These are phyloP conservation scores for Daldinia eschscholtzii DNA, from an alignment of 2,329 filamentous ascomycete genomes.

Conservation along the genomic window DNA sequence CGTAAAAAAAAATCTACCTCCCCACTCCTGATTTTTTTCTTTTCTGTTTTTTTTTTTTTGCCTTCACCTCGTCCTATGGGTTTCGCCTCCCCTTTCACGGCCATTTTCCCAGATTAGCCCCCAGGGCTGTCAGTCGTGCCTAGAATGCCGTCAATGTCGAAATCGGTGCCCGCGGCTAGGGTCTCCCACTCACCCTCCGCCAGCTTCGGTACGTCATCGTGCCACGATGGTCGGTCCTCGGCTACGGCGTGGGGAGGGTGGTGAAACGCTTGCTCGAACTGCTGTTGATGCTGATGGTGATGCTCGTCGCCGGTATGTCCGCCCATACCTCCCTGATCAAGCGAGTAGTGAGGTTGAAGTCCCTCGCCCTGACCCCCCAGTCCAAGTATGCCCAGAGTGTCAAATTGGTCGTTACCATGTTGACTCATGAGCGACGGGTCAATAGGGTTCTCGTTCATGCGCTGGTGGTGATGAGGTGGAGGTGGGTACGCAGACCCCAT, in stretches of 20 bases:
- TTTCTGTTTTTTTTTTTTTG: neutral
- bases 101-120: slow-evolving; percentile 14
- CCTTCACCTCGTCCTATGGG: neutral
- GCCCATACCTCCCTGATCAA: slow-evolving; percentile 31
- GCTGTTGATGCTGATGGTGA: neutral
- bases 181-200: slow-evolving; percentile 45
- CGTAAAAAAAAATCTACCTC: neutral
- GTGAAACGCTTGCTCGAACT: slow-evolving; percentile 33
- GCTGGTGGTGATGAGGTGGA: slow-evolving; percentile 33
- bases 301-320: slow-evolving; percentile 15
- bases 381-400: slow-evolving; percentile 42
- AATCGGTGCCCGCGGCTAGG: slow-evolving; percentile 38
- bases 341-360: slow-evolving; percentile 33
- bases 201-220: slow-evolving; percentile 39
- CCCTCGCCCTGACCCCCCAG: slow-evolving; percentile 41
- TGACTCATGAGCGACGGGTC: slow-evolving; percentile 43
- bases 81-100: neutral
- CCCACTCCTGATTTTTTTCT: slow-evolving; percentile 1
- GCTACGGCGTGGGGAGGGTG: slow-evolving; percentile 12
- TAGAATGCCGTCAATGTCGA: slow-evolving; percentile 46
- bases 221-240: slow-evolving; percentile 35
- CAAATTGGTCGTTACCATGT: slow-evolving; percentile 36
- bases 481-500: slow-evolving; percentile 52
- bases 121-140: slow-evolving; percentile 45
- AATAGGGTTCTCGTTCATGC: slow-evolving; percentile 34